Evolutionary conservation across 1,139 yeast species (phyloP).

Genomic region (Lodderomyces jiufengensis): DNA sequence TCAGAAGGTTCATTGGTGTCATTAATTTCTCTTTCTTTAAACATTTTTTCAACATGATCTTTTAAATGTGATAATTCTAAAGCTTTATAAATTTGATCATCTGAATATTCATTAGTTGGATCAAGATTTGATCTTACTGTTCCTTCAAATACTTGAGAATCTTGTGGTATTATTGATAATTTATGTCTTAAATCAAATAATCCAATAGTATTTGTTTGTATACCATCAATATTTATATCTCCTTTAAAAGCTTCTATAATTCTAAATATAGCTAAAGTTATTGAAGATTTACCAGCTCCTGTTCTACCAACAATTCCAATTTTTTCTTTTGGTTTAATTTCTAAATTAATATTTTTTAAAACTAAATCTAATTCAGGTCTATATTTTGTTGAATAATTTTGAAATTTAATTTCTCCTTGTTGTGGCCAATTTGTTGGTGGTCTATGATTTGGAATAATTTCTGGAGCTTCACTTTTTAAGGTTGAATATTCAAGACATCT

Average conservation of each 20-base stretch:
- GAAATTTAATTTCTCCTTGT: constrained; percentile 66
- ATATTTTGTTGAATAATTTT: constrained; percentile 77
- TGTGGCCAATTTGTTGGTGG: constrained; percentile 79
- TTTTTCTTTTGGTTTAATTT: constrained; percentile 74
- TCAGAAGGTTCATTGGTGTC: not conserved
- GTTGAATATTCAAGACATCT: constrained; percentile 84
- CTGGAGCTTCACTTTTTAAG: constrained; percentile 79
- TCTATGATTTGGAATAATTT: constrained; percentile 60
- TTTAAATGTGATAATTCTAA: constrained; percentile 83
- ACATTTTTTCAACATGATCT: constrained; percentile 65
- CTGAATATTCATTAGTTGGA: constrained; percentile 67
- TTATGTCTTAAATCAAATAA: constrained; percentile 79
- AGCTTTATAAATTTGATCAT: constrained; percentile 82
- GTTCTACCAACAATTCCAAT: constrained; percentile 95
- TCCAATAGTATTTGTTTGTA: constrained; percentile 71
- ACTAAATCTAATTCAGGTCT: constrained; percentile 83
- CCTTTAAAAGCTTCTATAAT: constrained; percentile 82
- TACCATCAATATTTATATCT: constrained; percentile 65
- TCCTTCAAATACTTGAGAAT: constrained; percentile 94
- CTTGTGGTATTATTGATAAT: constrained; percentile 92
- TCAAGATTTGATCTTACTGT: constrained; percentile 84
- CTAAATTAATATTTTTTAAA: constrained; percentile 64
- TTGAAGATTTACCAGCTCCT: constrained; percentile 94
- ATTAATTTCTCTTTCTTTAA: constrained; percentile 17
- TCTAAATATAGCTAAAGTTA: constrained; percentile 85